Evolutionary conservation across 192 early-diverging fungal genomes (phyloP).

Genomic region (Pilaira anomala): DNA sequence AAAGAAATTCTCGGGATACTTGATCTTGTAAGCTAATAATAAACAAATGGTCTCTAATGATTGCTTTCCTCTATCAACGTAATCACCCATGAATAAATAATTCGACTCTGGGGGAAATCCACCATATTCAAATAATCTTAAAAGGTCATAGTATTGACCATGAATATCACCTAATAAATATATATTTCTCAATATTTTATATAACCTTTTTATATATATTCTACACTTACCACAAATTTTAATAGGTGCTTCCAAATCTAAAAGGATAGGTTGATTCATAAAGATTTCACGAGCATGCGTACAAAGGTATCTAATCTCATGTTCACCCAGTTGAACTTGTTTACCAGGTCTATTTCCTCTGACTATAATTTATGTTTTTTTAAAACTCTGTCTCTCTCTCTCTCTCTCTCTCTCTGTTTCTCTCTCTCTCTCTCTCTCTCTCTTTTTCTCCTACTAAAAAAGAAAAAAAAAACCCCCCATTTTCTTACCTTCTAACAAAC

Average conservation of each 20-base stretch:
- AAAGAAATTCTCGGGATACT: conserved; percentile 99
- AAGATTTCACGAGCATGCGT: conserved; percentile 93
- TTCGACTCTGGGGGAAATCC: conserved; percentile 95
- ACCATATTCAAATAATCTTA: conserved; percentile 94
- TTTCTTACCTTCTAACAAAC: conserved; percentile 84
- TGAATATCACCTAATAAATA: conserved; percentile 58
- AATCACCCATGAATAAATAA: conserved; percentile 96
- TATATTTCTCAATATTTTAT: too few species aligned
- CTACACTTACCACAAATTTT: conserved; percentile 84
- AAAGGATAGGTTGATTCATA: conserved; percentile 87
- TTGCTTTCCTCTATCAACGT: conserved; percentile 98
- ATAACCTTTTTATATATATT: background rate
- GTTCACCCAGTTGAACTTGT: conserved; percentile 92
- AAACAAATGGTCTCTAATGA: conserved; percentile 97
- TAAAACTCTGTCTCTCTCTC: background rate
- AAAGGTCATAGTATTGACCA: conserved; percentile 96
- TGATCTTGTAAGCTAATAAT: conserved; percentile 98
- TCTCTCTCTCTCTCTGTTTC: background rate
- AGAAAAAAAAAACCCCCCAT: too few species aligned
- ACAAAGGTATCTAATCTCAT: conserved; percentile 95
- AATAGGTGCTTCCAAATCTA: conserved; percentile 92
- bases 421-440: background rate
- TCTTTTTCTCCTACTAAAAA: too few species aligned
- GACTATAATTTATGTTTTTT: conserved; percentile 53
- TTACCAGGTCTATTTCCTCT: conserved; percentile 93